Evolutionary conservation across 1,284 basidiomycete genomes (phyloP), one percentile per base, ranked within the genome.

Genomic region (Leccinum pseudoinsigne): DNA sequence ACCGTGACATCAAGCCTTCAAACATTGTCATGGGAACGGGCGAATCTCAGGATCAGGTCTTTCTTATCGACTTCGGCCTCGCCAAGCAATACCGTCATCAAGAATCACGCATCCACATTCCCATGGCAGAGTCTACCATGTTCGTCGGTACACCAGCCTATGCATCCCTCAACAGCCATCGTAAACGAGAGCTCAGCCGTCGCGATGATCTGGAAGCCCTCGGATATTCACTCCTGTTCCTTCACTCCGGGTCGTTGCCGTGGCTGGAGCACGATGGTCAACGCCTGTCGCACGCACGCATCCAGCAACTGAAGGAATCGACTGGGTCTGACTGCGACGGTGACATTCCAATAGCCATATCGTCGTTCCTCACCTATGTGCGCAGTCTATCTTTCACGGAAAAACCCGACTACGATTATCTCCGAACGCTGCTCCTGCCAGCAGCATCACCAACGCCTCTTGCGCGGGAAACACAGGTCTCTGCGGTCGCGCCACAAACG

Each of bases 1-100:
- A 99, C 79, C 95, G 96, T 69, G 97, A 99, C 76, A 96, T 99
- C 86, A 99, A 99, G 23, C 28, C 28, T 28, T 28, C 28, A 42
- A 42, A 42, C 16, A 42, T 42, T 42, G 40, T 42, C 11, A 42
- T 42, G 40, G 40, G 12, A 16, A 42, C 40, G 16, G 40, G 40
- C 16, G 2, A 42, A 12, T 42, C 40, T 16, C 40, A 42, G 40
- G 40, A 42, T 16, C 11, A 12, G 40, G 40, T 42, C 16, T 42
- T 12, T 16, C 40, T 42, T 42, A 42, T 42, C 40, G 40, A 42
- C 40, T 42, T 42, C 2, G 40, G 40, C 40, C 11, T 42, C 40
- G 4, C 40, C 40, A 42, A 42, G 40, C 40, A 42, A 42, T 42
- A 42, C 40, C 40, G 16, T 42, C 40, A 42, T 42, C 40, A 42